Evolutionary conservation across 441 rosid genomes (phyloP).

Genomic region (Capsella rubella): DNA sequence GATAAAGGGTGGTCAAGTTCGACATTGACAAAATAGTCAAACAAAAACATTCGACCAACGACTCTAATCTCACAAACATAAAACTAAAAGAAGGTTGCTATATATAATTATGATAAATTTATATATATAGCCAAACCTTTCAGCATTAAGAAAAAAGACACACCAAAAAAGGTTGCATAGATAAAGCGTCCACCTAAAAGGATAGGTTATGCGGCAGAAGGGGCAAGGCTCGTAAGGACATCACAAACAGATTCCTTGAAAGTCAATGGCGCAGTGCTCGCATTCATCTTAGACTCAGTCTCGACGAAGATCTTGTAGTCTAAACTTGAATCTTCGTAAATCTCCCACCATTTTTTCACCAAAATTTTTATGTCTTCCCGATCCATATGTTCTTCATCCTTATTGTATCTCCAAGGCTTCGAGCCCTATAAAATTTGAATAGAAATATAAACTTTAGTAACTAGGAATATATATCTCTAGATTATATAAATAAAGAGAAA

Average conservation of each 20-base stretch:
- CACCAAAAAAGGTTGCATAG: neutral
- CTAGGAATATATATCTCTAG: neutral
- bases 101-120: slow-evolving; percentile 22
- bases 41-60: slow-evolving; percentile 35
- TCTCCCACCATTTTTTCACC: slow-evolving; percentile 84
- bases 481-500: neutral
- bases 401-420: slow-evolving; percentile 85
- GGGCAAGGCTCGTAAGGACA: slow-evolving; percentile 16
- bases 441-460: neutral
- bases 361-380: slow-evolving; percentile 65
- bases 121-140: slow-evolving; percentile 29
- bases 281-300: slow-evolving; percentile 23
- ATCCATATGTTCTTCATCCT: slow-evolving; percentile 69
- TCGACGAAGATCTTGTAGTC: slow-evolving; percentile 49
- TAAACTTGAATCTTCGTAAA: slow-evolving; percentile 69
- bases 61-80: slow-evolving; percentile 10
- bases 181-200: neutral
- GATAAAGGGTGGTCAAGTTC: slow-evolving; percentile 18
- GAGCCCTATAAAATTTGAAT: slow-evolving; percentile 52
- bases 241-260: slow-evolving; percentile 2
- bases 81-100: slow-evolving; percentile 21
- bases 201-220: slow-evolving; percentile 37
- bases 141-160: neutral
- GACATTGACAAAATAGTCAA: slow-evolving; percentile 4
- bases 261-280: slow-evolving; percentile 11